Conservation (phyloP, 257 asterid genomes). For the Lavandula angustifolia region DNA sequence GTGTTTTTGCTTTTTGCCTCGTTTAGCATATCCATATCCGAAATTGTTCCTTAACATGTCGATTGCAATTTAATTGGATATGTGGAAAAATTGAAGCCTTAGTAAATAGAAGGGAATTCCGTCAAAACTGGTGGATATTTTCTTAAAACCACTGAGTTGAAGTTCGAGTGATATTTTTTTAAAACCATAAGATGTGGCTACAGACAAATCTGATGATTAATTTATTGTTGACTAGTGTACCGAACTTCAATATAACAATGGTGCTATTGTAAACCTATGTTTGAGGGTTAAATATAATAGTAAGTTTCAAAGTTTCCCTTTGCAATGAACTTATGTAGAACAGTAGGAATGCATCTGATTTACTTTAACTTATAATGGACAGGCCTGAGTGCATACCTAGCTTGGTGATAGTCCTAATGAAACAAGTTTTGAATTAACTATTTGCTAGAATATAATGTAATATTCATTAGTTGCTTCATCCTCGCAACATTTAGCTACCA, state of each 20-base stretch:
- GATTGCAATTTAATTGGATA: not conserved
- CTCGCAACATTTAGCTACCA: slow-evolving; percentile 1
- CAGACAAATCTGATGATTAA: not conserved
- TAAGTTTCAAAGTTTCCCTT: not conserved
- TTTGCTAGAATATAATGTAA: not conserved
- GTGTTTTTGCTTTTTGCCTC: slow-evolving; percentile 31
- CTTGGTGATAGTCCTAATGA: slow-evolving; percentile 18
- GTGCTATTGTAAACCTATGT: slow-evolving; percentile 1
- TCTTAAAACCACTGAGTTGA: not conserved
- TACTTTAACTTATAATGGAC: slow-evolving; percentile 6
- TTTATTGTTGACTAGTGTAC: slow-evolving; percentile 4
- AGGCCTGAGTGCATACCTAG: slow-evolving; percentile 4
- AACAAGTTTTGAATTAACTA: slow-evolving; percentile 15
- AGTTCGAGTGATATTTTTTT: not conserved
- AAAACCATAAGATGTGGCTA: not conserved
- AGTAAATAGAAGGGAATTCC: not conserved
- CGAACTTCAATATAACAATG: slow-evolving; percentile 3
- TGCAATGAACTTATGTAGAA: slow-evolving; percentile 1
- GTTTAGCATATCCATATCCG: not conserved
- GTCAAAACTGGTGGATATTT: slow-evolving; percentile 2
- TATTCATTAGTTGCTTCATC: not conserved
- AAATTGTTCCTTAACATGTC: not conserved
- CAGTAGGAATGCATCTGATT: slow-evolving; percentile 5
- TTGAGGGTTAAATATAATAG: slow-evolving; percentile 3
- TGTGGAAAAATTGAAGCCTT: slow-evolving; percentile 15